Percentiles rank a stretch among this genome's conserved stretches.
Evolutionary conservation across 2,329 filamentous ascomycete species (phyloP).

Genomic region (Daldinia sp.): DNA sequence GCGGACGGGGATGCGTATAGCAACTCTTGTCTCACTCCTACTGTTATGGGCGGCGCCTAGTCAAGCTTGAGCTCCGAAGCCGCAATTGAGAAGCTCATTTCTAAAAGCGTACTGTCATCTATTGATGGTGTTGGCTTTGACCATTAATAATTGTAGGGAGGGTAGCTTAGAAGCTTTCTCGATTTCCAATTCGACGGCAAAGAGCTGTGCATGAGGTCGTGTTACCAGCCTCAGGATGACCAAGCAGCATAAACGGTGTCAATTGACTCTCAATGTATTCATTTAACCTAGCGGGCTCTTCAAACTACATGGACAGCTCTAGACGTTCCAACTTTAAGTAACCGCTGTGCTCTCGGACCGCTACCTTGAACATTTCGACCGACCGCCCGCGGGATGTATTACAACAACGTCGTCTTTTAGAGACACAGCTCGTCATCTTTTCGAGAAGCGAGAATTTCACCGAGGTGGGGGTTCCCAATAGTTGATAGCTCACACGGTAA

Average conservation of each 20-base stretch:
- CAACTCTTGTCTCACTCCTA: conserved; percentile 15
- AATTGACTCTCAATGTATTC: conserved; percentile 11
- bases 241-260: conserved; percentile 23
- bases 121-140: conserved; percentile 32
- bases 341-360: neutral
- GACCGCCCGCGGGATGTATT: conserved; percentile 8
- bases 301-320: conserved; percentile 24
- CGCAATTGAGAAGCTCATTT: conserved; percentile 40
- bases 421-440: conserved; percentile 23
- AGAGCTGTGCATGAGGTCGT: conserved; percentile 41
- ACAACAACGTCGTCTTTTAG: conserved; percentile 18
- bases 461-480: conserved; percentile 32
- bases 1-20: conserved; percentile 8
- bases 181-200: conserved; percentile 40
- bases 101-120: conserved; percentile 40
- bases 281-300: conserved; percentile 37
- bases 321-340: conserved; percentile 30
- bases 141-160: conserved; percentile 35
- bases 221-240: conserved; percentile 40
- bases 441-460: conserved; percentile 33
- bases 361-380: conserved; percentile 5
- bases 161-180: conserved; percentile 22
- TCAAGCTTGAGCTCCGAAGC: conserved; percentile 38
- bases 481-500: conserved; percentile 15
- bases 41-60: conserved; percentile 14